Evolutionary conservation across 2,329 filamentous ascomycete species (phyloP), one percentile per base, ranked within the genome.

Genomic region (Didymosphaeria variabile): DNA sequence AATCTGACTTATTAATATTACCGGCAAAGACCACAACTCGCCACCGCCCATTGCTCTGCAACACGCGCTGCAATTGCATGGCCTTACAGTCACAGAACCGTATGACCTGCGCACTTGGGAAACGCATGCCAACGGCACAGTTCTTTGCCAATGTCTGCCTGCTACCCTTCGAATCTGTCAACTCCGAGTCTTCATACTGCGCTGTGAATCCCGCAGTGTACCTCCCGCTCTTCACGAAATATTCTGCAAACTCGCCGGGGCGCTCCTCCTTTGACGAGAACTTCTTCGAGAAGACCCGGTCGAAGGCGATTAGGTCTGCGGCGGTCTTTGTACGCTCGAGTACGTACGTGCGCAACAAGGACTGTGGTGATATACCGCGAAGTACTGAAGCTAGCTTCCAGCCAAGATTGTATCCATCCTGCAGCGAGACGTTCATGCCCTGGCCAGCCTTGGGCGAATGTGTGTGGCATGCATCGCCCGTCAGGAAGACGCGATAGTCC

Each of bases 401-500:
- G 0, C 84, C 85, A 0, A 87, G 81, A 56, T 87, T 87, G 71
- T 82, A 86, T 0, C 81, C 81, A 63, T 90, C 88, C 67, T 90
- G 87, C 61, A 90, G 74, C 15, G 82, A 81, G 34, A 86, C 83
- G 54, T 87, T 87, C 85, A 87, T 87, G 1, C 85, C 90, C 77
- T 91, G 90, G 0, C 89, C 90, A 1, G 89, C 88, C 76, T 91
- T 91, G 4, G 90, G 90, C 2, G 87, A 90, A 72, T 92, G 90
- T 0, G 89, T 91, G 67, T 86, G 72, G 81, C 88, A 89, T 36
- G 89, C 89, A 71, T 92, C 90, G 17, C 89, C 89, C 13, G 88
- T 87, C 42, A 92, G 80, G 74, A 92, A 92, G n/a, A 90, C 85
- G 17, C 87, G 84, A 61, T 87, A 80, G 50, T 85, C 82, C 69